These are phyloP conservation scores for Linderniella brevidens DNA, from an alignment of 257 asterid genomes.

Conservation along the genomic window DNA sequence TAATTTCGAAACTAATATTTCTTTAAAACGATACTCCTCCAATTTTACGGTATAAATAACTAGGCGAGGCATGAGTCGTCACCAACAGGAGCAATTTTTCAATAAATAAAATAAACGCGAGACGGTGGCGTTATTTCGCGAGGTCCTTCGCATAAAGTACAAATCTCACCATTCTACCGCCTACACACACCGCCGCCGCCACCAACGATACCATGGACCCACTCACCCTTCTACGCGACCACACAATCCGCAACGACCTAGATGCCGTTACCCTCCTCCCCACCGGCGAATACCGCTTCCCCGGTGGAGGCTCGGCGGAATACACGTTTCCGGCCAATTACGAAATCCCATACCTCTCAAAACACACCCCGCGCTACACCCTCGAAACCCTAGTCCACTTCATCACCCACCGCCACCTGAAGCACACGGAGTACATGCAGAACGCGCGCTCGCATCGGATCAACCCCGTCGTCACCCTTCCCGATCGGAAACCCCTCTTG, in stretches of 20 bases:
- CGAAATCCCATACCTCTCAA: constrained; percentile 78
- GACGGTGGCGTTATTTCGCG: no score
- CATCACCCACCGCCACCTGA: constrained; percentile 64
- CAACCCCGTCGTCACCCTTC: constrained; percentile 51
- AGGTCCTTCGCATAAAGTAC: no score
- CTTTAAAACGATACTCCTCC: no score
- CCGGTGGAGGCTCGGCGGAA: constrained; percentile 20
- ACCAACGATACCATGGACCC: constrained; percentile 46
- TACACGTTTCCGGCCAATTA: constrained; percentile 68
- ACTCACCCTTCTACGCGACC: constrained; percentile 70
- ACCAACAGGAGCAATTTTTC: no score
- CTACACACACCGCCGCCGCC: constrained; percentile 1
- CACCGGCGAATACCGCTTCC: constrained; percentile 70
- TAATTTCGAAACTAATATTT: no score
- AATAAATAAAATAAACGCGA: no score
- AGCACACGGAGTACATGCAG: constrained; percentile 75
- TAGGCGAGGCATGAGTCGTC: no score
- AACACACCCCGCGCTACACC: constrained; percentile 65
- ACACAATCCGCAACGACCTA: constrained; percentile 61
- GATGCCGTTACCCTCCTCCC: constrained; percentile 32
- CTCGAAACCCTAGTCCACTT: constrained; percentile 89
- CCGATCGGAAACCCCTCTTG: constrained; percentile 71
- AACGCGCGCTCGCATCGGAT: constrained; percentile 64
- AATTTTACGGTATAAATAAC: no score
- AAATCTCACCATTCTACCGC: no score